Base-by-base conservation (phyloP, 495 filamentous ascomycete genomes). In the Penicillium angulare region DNA sequence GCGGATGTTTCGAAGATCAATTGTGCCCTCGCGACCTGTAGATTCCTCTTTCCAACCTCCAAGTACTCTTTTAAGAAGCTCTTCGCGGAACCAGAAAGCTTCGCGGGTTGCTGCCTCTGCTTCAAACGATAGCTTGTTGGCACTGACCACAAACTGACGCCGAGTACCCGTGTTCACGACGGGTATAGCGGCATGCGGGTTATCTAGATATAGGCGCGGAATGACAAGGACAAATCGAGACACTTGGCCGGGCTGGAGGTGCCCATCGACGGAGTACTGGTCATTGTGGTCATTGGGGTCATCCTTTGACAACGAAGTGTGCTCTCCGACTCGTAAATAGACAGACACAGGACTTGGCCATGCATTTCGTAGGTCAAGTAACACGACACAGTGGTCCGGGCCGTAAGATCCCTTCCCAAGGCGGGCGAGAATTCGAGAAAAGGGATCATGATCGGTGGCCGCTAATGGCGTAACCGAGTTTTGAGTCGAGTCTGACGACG, bases 31-130 rank as follows among this genome's bases (percentile, higher is more conserved):
- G 33, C 89, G 75, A 1, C 72, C 66, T 0, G 79, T 79, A 1
- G 75, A 68, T 17, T 76, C 53, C 21, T 89, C 86, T 26, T 73
- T 79, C 92, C 92, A 97, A 2, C 73, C 77, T 2, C 84, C 92
- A 4, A 70, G 71, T 2, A 96, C 65, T 17, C 76, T 74, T 50
- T 88, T 86, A 8, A 97, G 77, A 2, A 97, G 77, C 61, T 85
- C 86, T 60, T 95, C 87, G 6, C 92, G 81, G 70, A 90, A 96
- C 92, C 92, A 96, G 67, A 96, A 96, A 2, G 86, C 84, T 71
- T 96, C 90, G 32, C 92, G 79, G 34, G 78, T 85, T 6, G 85
- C 81, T 27, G 85, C 81, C 67, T 97, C 91, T 20, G 79, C 81
- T 50, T 93, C 88, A 2, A 89, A 86, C 0, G 87, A 85, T 41